Base-by-base conservation (phyloP, 371 early-diverging fungal genomes). In the Mucor plumbeus region DNA sequence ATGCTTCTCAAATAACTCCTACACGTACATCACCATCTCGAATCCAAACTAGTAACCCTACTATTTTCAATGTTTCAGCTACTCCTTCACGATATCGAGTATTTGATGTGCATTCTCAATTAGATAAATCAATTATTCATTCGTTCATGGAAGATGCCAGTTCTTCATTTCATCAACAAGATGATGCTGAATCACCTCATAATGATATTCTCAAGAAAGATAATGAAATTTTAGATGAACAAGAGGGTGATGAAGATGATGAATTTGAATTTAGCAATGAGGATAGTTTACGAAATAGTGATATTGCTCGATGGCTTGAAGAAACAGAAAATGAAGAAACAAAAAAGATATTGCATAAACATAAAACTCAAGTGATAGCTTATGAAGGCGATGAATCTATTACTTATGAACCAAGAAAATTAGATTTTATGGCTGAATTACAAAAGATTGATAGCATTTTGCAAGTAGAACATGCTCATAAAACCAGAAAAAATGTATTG, bases 341-440 rank as follows among this genome's bases (percentile, higher is more conserved):
- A 15, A 21, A 34, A 10, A 6, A 19, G 5, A 40, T 1, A 5
- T 17, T 43, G 26, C 31, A 64, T 7, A 21, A 21, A 36, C 21
- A n/a, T 7, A 35, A 5, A 8, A 48, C 59, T n/a, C 39, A 7
- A 31, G 38, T 36, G 7, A 64, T 69, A 14, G 44, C 36, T 9
- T 64, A 67, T 39, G 68, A 61, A n/a, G 31, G 35, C 0, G 39
- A 41, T n/a, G 43, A 36, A 4, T 7, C 40, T 13, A 5, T 13
- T 8, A 7, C 7, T 13, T 62, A 62, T 13, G 1, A 72, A 19
- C 74, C 78, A 4, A 44, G 73, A 13, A 73, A 69, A 34, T 34
- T 77, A 38, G 72, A 74, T 59, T 73, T 78, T 39, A 26, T 50
- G n/a, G 67, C 68, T 8, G 75, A 70, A 61, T 7, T 53, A 13